Conservation (phyloP, 495 filamentous ascomycete genomes). For the Amniculicola lignicola region DNA sequence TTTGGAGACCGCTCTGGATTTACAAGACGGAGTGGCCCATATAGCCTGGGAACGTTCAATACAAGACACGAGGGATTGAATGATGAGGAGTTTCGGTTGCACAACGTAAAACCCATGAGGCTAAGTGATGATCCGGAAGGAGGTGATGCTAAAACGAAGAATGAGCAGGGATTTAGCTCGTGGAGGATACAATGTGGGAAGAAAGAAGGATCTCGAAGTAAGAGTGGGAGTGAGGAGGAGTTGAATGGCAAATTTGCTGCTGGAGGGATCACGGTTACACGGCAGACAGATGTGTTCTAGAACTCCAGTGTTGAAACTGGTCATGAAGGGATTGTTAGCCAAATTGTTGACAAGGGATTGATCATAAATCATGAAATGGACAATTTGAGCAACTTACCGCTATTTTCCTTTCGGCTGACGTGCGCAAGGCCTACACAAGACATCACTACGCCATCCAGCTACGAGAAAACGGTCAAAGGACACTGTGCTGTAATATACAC, state of each 20-base stretch:
- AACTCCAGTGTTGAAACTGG: too few relatives aligned
- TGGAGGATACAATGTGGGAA: conserved; percentile 16
- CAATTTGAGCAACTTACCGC: too few relatives aligned
- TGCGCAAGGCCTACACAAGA: too few relatives aligned
- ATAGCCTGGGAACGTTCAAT: conserved; percentile 8
- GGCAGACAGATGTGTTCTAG: conserved; percentile 15
- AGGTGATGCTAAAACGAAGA: background rate
- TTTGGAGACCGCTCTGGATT: background rate
- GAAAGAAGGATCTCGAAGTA: too few relatives aligned
- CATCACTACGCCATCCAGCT: too few relatives aligned
- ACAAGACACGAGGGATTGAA: background rate
- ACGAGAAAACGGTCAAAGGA: too few relatives aligned
- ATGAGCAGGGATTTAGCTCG: conserved; percentile 5
- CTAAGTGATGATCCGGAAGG: conserved; percentile 6
- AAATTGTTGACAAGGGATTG: too few relatives aligned
- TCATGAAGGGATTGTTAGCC: too few relatives aligned
- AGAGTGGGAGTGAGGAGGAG: conserved; percentile 15
- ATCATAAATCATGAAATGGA: too few relatives aligned
- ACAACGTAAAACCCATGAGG: background rate
- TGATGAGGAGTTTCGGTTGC: conserved; percentile 9
- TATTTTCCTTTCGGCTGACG: too few relatives aligned
- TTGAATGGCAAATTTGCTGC: conserved; percentile 2
- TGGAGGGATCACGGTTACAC: conserved; percentile 18
- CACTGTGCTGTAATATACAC: too few relatives aligned
- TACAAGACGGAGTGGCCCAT: conserved; percentile 3